Conservation (phyloP, 768 basidiomycete genomes). For the Candolleomyces efflorescens region DNA sequence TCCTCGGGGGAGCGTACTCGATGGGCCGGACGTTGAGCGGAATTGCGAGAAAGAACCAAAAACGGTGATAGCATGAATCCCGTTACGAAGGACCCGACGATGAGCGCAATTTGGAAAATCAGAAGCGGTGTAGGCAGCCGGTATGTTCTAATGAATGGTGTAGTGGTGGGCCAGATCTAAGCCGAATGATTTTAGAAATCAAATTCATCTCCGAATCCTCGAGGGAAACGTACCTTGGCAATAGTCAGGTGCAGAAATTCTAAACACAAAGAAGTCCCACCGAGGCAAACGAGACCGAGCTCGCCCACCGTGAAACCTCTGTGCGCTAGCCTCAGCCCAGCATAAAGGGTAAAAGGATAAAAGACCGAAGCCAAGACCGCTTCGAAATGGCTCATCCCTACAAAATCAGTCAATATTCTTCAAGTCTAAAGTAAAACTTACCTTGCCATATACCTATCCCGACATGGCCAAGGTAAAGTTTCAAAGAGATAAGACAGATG, state of each 20-base stretch:
- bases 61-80: slow-evolving; percentile 94
- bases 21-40: slow-evolving; percentile 80
- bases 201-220: background rate
- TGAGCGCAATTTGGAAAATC: slow-evolving; percentile 86
- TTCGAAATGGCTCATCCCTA: slow-evolving; percentile 80
- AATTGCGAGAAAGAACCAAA: slow-evolving; percentile 86
- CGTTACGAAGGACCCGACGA: slow-evolving; percentile 87
- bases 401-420: background rate
- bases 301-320: slow-evolving; percentile 96
- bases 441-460: slow-evolving; percentile 66
- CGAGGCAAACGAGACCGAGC: slow-evolving; percentile 82
- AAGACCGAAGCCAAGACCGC: slow-evolving; percentile 68
- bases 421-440: slow-evolving; percentile 33
- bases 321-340: slow-evolving; percentile 85
- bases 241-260: slow-evolving; percentile 84
- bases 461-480: slow-evolving; percentile 37
- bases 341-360: slow-evolving; percentile 90
- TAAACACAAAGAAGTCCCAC: slow-evolving; percentile 81
- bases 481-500: slow-evolving; percentile 43
- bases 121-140: slow-evolving; percentile 90
- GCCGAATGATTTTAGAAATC: slow-evolving; percentile 1
- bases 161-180: slow-evolving; percentile 77
- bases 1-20: slow-evolving; percentile 83
- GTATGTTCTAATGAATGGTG: slow-evolving; percentile 85
- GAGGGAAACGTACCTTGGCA: slow-evolving; percentile 55